phyloP scores from a whole-genome alignment of 768 basidiomycete species.

The Leccinellum albellum region DNA sequence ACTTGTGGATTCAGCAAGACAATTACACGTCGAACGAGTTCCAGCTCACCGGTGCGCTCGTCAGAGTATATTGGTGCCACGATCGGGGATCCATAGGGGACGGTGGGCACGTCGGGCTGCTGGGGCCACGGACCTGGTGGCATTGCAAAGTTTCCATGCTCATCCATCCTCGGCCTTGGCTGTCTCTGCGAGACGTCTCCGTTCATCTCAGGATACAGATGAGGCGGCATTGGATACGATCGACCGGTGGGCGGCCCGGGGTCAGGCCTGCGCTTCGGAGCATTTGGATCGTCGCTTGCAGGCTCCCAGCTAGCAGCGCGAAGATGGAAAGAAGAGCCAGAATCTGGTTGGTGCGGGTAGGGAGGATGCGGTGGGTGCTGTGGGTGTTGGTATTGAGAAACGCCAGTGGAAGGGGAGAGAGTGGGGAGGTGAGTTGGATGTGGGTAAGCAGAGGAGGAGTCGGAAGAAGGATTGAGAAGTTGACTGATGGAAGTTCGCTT shows the following conservation, averaged over 20 bases:
- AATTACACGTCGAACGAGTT: slow-evolving; percentile 6
- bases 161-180: slow-evolving; percentile 30
- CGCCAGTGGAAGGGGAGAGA: slow-evolving; percentile 20
- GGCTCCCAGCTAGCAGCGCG: slow-evolving; percentile 59
- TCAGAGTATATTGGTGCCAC: slow-evolving; percentile 51
- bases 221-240: slow-evolving; percentile 33
- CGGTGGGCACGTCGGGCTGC: slow-evolving; percentile 30
- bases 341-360: slow-evolving; percentile 28
- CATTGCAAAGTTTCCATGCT: slow-evolving; percentile 27
- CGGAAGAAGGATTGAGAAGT: slow-evolving; percentile 46
- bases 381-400: slow-evolving; percentile 29
- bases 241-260: slow-evolving; percentile 29
- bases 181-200: slow-evolving; percentile 29
- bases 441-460: slow-evolving; percentile 34
- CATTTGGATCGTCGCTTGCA: slow-evolving; percentile 34
- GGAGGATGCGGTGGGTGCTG: slow-evolving; percentile 23
- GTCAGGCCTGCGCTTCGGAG: slow-evolving; percentile 35
- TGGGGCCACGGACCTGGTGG: slow-evolving; percentile 32
- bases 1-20: slow-evolving; percentile 18
- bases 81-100: slow-evolving; percentile 43
- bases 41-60: slow-evolving; percentile 50
- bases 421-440: slow-evolving; percentile 29
- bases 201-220: slow-evolving; percentile 35
- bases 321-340: slow-evolving; percentile 45
- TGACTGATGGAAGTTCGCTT: slow-evolving; percentile 51